Evolutionary conservation across 129 eudicot genomes (phyloP), one percentile per base, ranked within the genome.

Genomic region (Flaveria bidentis): DNA sequence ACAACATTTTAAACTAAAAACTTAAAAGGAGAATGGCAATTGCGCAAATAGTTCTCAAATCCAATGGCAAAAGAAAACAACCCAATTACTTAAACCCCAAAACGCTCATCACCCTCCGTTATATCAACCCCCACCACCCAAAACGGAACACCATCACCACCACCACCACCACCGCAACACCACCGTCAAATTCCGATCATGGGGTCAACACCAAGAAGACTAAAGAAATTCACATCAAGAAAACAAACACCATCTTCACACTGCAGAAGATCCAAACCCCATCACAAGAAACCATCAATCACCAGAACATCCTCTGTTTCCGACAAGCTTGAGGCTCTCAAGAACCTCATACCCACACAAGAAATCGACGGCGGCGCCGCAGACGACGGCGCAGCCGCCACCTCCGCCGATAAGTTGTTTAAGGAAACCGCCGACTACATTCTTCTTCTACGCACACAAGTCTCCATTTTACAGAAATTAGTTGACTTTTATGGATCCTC

Each of bases 391-490:
- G 66, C 25, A 30, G 71, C 36, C 26, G 80, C 82, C 10, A 44
- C 78, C 10, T 72, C 87, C 33, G 78, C 95, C 52, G 97, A 88
- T 57, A 79, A 76, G 88, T 66, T 91, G 77, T 91, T 86, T 36
- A 72, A 88, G 46, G 88, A 88, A 79, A 91, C 97, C 0, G 97
- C 97, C 12, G 86, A 88, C 66, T 88, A 91, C 78, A 88, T 91
- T 75, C 87, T 91, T 6, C 87, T 79, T 33, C 81, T 87, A 25
- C 85, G 81, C 39, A 82, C 92, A 15, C 90, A 90, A 78, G 90
- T 90, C 51, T 82, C 86, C 41, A 70, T 87, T 16, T 75, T 90
- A 76, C 92, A 90, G 81, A 77, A 83, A 58, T 63, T 90, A 65
- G 75, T 87, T 17, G 86, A 85, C 56, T 67, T 85, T 72, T 90